Evolutionary conservation across 768 basidiomycete genomes (phyloP).

Genomic region (Chalciporus pseudorubinellus): DNA sequence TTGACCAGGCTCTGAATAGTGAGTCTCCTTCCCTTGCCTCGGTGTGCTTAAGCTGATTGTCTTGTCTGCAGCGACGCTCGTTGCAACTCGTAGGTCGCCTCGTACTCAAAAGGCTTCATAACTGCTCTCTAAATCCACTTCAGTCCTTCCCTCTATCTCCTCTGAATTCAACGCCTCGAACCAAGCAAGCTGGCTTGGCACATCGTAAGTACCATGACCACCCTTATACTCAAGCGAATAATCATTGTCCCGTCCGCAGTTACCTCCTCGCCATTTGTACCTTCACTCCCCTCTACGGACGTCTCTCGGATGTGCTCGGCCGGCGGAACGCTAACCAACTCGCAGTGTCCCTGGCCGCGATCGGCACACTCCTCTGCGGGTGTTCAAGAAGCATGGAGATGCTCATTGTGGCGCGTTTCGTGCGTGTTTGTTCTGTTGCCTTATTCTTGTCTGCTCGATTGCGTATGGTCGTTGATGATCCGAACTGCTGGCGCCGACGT

Average conservation of each 20-base stretch:
- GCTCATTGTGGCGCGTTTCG: conserved; percentile 14
- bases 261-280: conserved; percentile 18
- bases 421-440: not conserved
- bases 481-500: not conserved
- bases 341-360: conserved; percentile 4
- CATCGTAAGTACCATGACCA: conserved; percentile 41
- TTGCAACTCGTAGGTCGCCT: conserved; percentile 56
- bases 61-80: conserved; percentile 51
- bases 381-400: conserved; percentile 9
- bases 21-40: not conserved
- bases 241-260: not conserved
- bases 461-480: not conserved
- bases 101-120: not conserved
- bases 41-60: not conserved
- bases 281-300: conserved; percentile 19
- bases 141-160: conserved; percentile 68
- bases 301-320: conserved; percentile 16
- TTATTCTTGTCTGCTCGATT: not conserved
- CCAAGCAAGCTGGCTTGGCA: conserved; percentile 75
- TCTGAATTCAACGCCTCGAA: conserved; percentile 69
- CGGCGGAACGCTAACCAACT: conserved; percentile 12
- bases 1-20: not conserved
- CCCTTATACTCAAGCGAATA: not conserved
- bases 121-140: not conserved
- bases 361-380: conserved; percentile 16